phyloP scores from a whole-genome alignment of 805 yeast species.

The Nakazawaea anatomiae region DNA sequence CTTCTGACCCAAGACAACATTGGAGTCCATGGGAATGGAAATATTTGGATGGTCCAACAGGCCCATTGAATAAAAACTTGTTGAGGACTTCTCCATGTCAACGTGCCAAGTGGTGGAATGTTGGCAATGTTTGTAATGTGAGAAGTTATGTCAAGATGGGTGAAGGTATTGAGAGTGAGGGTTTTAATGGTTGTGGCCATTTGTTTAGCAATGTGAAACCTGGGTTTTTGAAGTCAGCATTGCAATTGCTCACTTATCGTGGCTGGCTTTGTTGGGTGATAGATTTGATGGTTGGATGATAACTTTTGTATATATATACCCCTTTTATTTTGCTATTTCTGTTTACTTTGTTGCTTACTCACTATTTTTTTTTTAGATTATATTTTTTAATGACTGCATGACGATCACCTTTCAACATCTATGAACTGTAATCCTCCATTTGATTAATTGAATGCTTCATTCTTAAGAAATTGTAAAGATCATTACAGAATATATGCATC shows the following conservation, averaged over 20 bases:
- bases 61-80: constrained; percentile 79
- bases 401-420: too few relatives aligned
- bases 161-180: constrained; percentile 83
- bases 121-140: constrained; percentile 77
- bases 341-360: not conserved
- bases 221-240: constrained; percentile 32
- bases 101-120: constrained; percentile 88
- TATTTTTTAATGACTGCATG: too few relatives aligned
- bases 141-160: constrained; percentile 74
- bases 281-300: constrained; percentile 33
- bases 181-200: constrained; percentile 72
- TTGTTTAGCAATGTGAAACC: constrained; percentile 38
- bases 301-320: not conserved
- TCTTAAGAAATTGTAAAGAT: too few relatives aligned
- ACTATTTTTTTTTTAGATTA: too few relatives aligned
- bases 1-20: constrained; percentile 71
- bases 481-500: too few relatives aligned
- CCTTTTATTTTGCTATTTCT: not conserved
- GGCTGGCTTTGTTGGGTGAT: constrained; percentile 38
- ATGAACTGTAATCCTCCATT: too few relatives aligned
- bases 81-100: constrained; percentile 71
- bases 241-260: constrained; percentile 35
- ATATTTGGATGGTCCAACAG: constrained; percentile 89
- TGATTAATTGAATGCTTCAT: too few relatives aligned
- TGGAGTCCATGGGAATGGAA: constrained; percentile 89